Base-by-base conservation (phyloP, 257 asterid genomes). In the Ligustrum vulgare region DNA sequence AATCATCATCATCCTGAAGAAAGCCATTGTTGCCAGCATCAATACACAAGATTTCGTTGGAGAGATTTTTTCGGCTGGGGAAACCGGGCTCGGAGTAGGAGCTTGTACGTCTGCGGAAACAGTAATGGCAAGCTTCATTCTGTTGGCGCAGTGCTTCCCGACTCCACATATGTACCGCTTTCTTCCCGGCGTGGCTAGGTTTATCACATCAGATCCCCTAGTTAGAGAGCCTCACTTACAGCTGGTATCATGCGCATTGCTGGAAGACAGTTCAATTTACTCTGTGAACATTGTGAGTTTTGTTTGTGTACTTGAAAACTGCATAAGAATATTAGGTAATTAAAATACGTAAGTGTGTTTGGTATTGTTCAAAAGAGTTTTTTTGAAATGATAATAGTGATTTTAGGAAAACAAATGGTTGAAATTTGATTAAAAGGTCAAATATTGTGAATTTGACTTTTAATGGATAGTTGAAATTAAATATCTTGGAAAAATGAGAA, bases 91-190 rank as follows among this genome's bases (percentile, higher is more conserved):
- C 13, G 77, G 73, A 22, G 70, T 71, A 8, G 70, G 39, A 1
- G 82, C 13, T 7, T 35, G 71, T n/a, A 12, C 37, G 10, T 54
- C 67, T 15, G 75, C 13, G 11, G 37, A 54, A 6, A 73, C 60
- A 20, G 43, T 64, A 31, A 73, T 41, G 10, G 62, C 71, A 0
- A 74, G 72, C 78, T 79, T 79, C 60, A 70, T 63, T n/a, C 76
- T 72, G 1, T 2, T 5, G 15, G 41, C 69, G 23, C 70, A 73
- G 54, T 68, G 67, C 28, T 20, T 2, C 12, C 69, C 51, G 20
- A 75, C 33, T 1, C 80, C 71, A 3, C 76, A 77, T 20, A 77
- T 77, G 68, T 71, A 77, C 76, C 80, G 71, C 56, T 77, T 71
- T 11, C 54, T 70, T 18, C 80, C 80, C 0, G 58, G 72, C 18